phyloP scores from a whole-genome alignment of 164 flowering plant genomes.

The Berberis thunbergii region DNA sequence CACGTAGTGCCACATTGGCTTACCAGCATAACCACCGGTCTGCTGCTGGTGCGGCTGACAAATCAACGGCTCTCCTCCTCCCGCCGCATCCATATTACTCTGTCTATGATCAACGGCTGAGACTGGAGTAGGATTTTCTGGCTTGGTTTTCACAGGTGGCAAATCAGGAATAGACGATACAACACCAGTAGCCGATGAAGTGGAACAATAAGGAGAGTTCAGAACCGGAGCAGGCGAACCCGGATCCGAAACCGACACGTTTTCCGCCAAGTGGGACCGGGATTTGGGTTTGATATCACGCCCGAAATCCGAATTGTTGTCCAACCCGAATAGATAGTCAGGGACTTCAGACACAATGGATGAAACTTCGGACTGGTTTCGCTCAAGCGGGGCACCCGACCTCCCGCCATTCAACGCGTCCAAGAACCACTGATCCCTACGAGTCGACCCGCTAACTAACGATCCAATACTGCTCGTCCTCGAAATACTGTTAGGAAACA shows the following conservation, averaged over 20 bases:
- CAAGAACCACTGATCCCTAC: slow-evolving; percentile 74
- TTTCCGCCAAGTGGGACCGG: slow-evolving; percentile 24
- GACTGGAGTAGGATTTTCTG: slow-evolving; percentile 19
- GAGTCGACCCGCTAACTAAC: slow-evolving; percentile 56
- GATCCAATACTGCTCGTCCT: slow-evolving; percentile 45
- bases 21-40: slow-evolving; percentile 18
- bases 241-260: slow-evolving; percentile 53
- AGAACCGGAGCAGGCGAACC: slow-evolving; percentile 66
- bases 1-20: slow-evolving; percentile 41
- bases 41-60: slow-evolving; percentile 9
- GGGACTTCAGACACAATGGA: slow-evolving; percentile 84
- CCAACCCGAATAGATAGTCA: slow-evolving; percentile 83
- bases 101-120: slow-evolving; percentile 11
- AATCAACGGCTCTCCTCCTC: slow-evolving; percentile 12
- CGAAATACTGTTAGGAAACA: slow-evolving; percentile 39
- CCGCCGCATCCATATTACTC: slow-evolving; percentile 16
- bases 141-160: slow-evolving; percentile 57
- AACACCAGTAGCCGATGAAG: slow-evolving; percentile 24
- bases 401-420: slow-evolving; percentile 68
- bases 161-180: slow-evolving; percentile 41
- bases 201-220: slow-evolving; percentile 36
- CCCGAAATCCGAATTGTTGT: slow-evolving; percentile 39
- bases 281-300: slow-evolving; percentile 29
- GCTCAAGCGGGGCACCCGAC: slow-evolving; percentile 31
- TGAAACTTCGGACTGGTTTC: slow-evolving; percentile 72